Conservation (phyloP, 768 basidiomycete genomes). For the Boletellus ananas region DNA sequence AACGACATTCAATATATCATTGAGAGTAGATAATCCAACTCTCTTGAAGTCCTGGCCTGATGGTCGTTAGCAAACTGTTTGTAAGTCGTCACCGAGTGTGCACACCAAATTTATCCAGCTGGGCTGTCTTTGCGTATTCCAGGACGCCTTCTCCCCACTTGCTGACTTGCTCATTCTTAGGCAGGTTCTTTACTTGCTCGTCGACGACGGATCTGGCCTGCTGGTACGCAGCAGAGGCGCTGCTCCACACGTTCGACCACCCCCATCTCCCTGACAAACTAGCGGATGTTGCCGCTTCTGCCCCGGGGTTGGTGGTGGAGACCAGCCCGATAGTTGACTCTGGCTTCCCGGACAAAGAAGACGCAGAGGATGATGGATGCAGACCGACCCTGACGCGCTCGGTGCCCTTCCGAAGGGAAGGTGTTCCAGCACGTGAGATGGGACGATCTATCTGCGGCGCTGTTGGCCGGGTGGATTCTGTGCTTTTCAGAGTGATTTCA, state of each 20-base stretch:
- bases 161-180: conserved; percentile 81
- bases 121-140: conserved; percentile 83
- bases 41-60: conserved; percentile 87
- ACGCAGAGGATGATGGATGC: conserved; percentile 37
- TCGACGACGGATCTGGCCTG: conserved; percentile 87
- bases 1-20: conserved; percentile 91
- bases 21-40: conserved; percentile 83
- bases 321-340: conserved; percentile 28
- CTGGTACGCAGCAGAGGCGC: conserved; percentile 80
- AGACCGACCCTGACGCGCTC: conserved; percentile 69
- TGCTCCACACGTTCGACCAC: conserved; percentile 88
- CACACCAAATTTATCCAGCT: conserved; percentile 86
- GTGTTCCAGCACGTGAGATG: conserved; percentile 64
- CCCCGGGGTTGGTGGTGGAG: conserved; percentile 19
- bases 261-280: conserved; percentile 53
- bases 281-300: conserved; percentile 11
- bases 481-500: conserved; percentile 90
- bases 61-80: conserved; percentile 1
- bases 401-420: conserved; percentile 68
- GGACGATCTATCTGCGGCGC: conserved; percentile 53
- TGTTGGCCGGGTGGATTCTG: conserved; percentile 65
- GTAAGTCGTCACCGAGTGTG: conserved; percentile 22
- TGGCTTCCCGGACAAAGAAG: conserved; percentile 37
- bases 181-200: conserved; percentile 86
- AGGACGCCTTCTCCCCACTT: conserved; percentile 86